phyloP scores from a whole-genome alignment of 1,284 basidiomycete genomes.

The Ustilago xerochloae region DNA sequence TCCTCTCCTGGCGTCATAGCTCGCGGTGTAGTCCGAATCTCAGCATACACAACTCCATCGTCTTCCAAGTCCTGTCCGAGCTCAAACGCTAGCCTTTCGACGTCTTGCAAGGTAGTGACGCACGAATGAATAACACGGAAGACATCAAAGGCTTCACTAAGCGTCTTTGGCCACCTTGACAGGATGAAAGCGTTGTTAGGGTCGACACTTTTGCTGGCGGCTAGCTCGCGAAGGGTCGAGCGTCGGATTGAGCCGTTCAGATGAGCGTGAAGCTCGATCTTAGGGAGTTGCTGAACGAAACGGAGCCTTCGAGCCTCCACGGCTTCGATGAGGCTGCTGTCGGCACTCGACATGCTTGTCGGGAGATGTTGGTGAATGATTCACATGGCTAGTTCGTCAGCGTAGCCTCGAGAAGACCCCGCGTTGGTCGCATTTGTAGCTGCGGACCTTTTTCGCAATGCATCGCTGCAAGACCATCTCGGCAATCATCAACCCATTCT shows the following conservation, averaged over 20 bases:
- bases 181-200: slow-evolving; percentile 14
- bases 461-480: no score
- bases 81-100: slow-evolving; percentile 34
- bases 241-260: slow-evolving; percentile 50
- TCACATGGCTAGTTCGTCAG: neutral
- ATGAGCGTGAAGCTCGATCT: slow-evolving; percentile 54
- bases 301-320: neutral
- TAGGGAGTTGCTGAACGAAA: slow-evolving; percentile 22
- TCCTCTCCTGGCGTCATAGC: neutral
- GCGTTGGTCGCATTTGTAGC: neutral
- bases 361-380: neutral
- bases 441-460: no score
- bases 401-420: no score
- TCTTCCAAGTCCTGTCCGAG: slow-evolving; percentile 30
- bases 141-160: slow-evolving; percentile 41
- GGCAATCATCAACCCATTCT: no score
- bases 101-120: slow-evolving; percentile 19
- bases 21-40: slow-evolving; percentile 47
- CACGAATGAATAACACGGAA: slow-evolving; percentile 42
- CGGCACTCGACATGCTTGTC: neutral
- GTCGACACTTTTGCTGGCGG: slow-evolving; percentile 8
- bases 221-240: slow-evolving; percentile 31
- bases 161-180: slow-evolving; percentile 14
- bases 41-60: slow-evolving; percentile 49
- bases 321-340: neutral